phyloP scores from a whole-genome alignment of 1,284 basidiomycete species.

The Cryptococcus amylolentus region DNA sequence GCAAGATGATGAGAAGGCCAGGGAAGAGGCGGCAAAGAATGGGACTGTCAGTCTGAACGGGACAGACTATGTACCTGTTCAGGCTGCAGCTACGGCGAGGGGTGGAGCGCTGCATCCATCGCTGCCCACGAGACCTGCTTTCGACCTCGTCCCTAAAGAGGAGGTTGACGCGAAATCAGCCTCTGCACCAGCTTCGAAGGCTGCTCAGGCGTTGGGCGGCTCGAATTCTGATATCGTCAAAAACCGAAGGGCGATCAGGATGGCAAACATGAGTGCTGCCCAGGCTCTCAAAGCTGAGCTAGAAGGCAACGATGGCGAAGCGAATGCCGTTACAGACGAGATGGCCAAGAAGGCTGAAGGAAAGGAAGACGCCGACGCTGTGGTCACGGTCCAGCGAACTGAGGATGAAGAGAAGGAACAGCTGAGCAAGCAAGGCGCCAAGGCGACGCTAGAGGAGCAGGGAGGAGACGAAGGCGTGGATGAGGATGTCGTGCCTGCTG shows the following conservation, averaged over 20 bases:
- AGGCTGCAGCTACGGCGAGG: conserved; percentile 28
- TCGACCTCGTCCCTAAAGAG: conserved; percentile 62
- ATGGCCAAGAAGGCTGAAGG: conserved; percentile 12
- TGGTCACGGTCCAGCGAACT: conserved; percentile 20
- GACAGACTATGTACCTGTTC: conserved; percentile 47
- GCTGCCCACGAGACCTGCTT: conserved; percentile 59
- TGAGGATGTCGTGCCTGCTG: conserved; percentile 27
- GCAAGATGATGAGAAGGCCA: conserved; percentile 49
- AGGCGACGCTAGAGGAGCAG: conserved; percentile 17
- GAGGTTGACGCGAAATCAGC: background rate
- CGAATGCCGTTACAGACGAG: conserved; percentile 8
- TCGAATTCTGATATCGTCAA: conserved; percentile 82
- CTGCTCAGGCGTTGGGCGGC: conserved; percentile 51
- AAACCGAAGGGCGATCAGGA: conserved; percentile 80
- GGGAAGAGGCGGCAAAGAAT: conserved; percentile 14
- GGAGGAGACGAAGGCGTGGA: conserved; percentile 26
- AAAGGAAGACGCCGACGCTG: conserved; percentile 17
- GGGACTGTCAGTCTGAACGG: conserved; percentile 49
- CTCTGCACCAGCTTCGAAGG: background rate
- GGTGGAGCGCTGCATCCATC: conserved; percentile 50
- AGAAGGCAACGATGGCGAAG: conserved; percentile 51
- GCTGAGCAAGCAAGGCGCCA: conserved; percentile 13
- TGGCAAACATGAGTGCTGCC: conserved; percentile 95
- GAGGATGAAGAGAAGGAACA: conserved; percentile 26
- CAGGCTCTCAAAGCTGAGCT: conserved; percentile 90